These are phyloP conservation scores for Agaricus bisporus DNA, from an alignment of 768 basidiomycete genomes.

Conservation along the genomic window DNA sequence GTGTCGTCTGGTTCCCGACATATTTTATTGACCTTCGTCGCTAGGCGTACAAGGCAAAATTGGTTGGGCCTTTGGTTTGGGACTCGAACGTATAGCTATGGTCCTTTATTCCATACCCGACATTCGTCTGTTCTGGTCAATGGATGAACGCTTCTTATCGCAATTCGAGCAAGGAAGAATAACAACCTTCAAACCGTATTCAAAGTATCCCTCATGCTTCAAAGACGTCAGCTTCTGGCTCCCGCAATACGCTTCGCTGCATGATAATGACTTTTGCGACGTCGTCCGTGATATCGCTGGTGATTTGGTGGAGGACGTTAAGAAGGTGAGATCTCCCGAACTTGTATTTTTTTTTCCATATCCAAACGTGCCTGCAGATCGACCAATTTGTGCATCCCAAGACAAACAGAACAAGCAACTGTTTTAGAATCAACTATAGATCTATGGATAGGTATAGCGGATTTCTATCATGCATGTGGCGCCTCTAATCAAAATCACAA, in stretches of 20 bases:
- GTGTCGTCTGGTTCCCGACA: slow-evolving; percentile 3
- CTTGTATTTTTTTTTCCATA: neutral
- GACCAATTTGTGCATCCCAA: slow-evolving; percentile 91
- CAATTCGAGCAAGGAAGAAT: slow-evolving; percentile 82
- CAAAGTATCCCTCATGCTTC: slow-evolving; percentile 87
- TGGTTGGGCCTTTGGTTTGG: slow-evolving; percentile 98
- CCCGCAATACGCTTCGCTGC: slow-evolving; percentile 47
- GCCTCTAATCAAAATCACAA: slow-evolving; percentile 20
- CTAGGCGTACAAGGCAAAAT: slow-evolving; percentile 75
- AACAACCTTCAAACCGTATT: slow-evolving; percentile 83
- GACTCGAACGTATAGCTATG: slow-evolving; percentile 97
- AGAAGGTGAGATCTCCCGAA: slow-evolving; percentile 47
- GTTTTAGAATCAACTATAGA: slow-evolving; percentile 90
- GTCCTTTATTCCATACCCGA: slow-evolving; percentile 95
- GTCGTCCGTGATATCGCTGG: slow-evolving; percentile 89
- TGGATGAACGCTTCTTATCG: slow-evolving; percentile 76
- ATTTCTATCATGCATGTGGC: neutral
- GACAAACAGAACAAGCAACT: slow-evolving; percentile 70
- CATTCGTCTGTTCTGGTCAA: slow-evolving; percentile 96
- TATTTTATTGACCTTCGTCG: neutral
- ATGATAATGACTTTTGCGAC: slow-evolving; percentile 98
- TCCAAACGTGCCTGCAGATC: slow-evolving; percentile 46
- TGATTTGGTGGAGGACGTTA: slow-evolving; percentile 87
- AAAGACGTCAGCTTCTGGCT: slow-evolving; percentile 97
- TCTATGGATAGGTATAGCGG: slow-evolving; percentile 85